Evolutionary conservation across 257 asterid genomes (phyloP).

Genomic region (Echites panduratus): DNA sequence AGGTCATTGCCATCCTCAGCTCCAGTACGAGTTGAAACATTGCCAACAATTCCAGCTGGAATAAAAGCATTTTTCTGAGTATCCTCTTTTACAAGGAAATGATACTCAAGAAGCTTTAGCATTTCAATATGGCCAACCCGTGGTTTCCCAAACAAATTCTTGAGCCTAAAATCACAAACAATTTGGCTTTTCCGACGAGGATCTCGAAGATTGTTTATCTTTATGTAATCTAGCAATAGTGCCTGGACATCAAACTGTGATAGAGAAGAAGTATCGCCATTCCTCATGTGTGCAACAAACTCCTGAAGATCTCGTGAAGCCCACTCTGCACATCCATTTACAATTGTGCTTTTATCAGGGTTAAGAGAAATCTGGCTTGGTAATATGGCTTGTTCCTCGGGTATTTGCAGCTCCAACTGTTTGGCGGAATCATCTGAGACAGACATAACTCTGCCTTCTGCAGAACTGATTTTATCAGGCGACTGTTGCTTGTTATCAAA

Average conservation of each 20-base stretch:
- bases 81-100: slow-evolving; percentile 53
- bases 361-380: slow-evolving; percentile 10
- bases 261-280: slow-evolving; percentile 57
- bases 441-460: slow-evolving; percentile 20
- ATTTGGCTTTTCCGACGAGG: slow-evolving; percentile 65
- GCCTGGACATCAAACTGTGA: slow-evolving; percentile 65
- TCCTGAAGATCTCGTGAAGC: slow-evolving; percentile 70
- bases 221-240: slow-evolving; percentile 58
- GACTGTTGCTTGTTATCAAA: slow-evolving; percentile 25
- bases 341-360: slow-evolving; percentile 14
- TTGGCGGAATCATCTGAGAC: slow-evolving; percentile 26
- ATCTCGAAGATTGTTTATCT: slow-evolving; percentile 66
- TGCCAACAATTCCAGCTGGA: slow-evolving; percentile 60
- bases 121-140: slow-evolving; percentile 71
- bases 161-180: slow-evolving; percentile 66
- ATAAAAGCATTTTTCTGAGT: slow-evolving; percentile 34
- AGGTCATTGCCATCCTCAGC: slow-evolving; percentile 31
- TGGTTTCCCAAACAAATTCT: slow-evolving; percentile 65
- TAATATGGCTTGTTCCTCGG: slow-evolving; percentile 14
- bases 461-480: slow-evolving; percentile 12
- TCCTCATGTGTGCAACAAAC: slow-evolving; percentile 66
- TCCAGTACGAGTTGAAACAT: slow-evolving; percentile 24
- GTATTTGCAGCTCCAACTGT: slow-evolving; percentile 32
- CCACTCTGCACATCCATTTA: slow-evolving; percentile 43
- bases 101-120: slow-evolving; percentile 79